Evolutionary conservation across 805 yeast genomes (phyloP).

Genomic region (Candida wancherniae): DNA sequence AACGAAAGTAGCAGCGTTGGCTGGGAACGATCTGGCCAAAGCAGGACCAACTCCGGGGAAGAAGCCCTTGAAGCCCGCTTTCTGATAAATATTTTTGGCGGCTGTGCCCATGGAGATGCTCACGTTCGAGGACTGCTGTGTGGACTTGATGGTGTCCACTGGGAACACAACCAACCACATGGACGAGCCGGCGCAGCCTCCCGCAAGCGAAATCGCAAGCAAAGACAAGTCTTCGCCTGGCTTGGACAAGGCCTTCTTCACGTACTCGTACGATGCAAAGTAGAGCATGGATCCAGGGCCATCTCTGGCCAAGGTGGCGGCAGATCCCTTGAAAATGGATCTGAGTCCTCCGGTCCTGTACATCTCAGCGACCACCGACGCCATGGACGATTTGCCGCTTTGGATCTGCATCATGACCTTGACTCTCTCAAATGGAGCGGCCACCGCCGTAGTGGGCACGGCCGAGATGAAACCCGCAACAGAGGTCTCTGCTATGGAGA

Average conservation of each 20-base stretch:
- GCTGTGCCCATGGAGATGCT: slow-evolving; percentile 57
- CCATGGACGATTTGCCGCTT: slow-evolving; percentile 44
- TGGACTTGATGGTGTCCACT: slow-evolving; percentile 86
- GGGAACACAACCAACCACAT: slow-evolving; percentile 98
- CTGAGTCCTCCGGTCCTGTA: slow-evolving; percentile 75
- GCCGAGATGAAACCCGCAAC: slow-evolving; percentile 95
- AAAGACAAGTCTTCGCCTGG: slow-evolving; percentile 60
- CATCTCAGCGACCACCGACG: slow-evolving; percentile 60
- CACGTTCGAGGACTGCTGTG: slow-evolving; percentile 62
- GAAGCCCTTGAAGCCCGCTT: slow-evolving; percentile 83
- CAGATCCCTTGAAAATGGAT: slow-evolving; percentile 86
- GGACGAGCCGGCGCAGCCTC: slow-evolving; percentile 93
- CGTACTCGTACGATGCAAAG: slow-evolving; percentile 87
- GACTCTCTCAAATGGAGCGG: slow-evolving; percentile 97
- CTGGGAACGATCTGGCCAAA: slow-evolving; percentile 89
- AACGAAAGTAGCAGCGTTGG: slow-evolving; percentile 97
- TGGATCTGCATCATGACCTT: slow-evolving; percentile 90
- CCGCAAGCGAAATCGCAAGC: slow-evolving; percentile 77
- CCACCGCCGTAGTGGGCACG: slow-evolving; percentile 88
- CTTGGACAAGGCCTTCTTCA: slow-evolving; percentile 58
- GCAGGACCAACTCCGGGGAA: slow-evolving; percentile 99
- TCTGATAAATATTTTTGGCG: slow-evolving; percentile 60
- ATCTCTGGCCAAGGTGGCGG: slow-evolving; percentile 90
- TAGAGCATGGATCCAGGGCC: slow-evolving; percentile 97
- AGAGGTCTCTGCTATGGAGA: slow-evolving; percentile 68